Evolutionary conservation across 2,329 filamentous ascomycete species (phyloP).

Genomic region (Xylaria sp.): DNA sequence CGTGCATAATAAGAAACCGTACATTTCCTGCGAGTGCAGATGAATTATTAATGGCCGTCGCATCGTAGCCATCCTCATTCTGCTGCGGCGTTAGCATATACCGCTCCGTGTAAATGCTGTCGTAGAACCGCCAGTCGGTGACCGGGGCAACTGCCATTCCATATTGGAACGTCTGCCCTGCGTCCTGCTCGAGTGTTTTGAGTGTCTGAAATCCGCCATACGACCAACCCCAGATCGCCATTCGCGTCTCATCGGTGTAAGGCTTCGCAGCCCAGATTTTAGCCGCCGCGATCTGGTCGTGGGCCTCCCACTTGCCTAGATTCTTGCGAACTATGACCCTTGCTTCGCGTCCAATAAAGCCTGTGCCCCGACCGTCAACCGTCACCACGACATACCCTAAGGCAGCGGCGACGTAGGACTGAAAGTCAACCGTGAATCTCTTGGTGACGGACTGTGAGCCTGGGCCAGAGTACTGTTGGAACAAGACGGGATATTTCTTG

Average conservation of each 20-base stretch:
- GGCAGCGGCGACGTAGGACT: constrained; percentile 84
- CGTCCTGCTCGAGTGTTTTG: constrained; percentile 93
- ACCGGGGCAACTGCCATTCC: constrained; percentile 98
- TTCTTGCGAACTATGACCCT: constrained; percentile 85
- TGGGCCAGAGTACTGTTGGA: constrained; percentile 93
- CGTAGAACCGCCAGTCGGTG: constrained; percentile 98
- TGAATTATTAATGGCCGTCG: constrained; percentile 78
- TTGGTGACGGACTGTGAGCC: constrained; percentile 90
- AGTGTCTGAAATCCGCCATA: constrained; percentile 96
- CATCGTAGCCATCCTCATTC: constrained; percentile 81
- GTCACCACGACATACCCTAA: constrained; percentile 95
- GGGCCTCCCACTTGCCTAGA: constrained; percentile 84
- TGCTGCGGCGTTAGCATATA: constrained; percentile 96
- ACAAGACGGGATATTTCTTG: constrained; percentile 92
- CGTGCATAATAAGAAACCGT: constrained; percentile 95
- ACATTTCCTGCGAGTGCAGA: constrained; percentile 78
- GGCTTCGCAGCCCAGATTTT: constrained; percentile 82
- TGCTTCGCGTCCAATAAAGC: constrained; percentile 85
- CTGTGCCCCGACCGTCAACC: constrained; percentile 92
- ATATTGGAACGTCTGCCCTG: constrained; percentile 89
- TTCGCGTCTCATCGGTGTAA: constrained; percentile 83
- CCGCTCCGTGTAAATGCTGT: constrained; percentile 92
- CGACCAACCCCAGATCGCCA: constrained; percentile 99
- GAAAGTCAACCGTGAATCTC: constrained; percentile 85
- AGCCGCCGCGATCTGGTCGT: constrained; percentile 90